Evolutionary conservation across 2,329 filamentous ascomycete genomes (phyloP).

Genomic region (Ophiostoma ulmi): DNA sequence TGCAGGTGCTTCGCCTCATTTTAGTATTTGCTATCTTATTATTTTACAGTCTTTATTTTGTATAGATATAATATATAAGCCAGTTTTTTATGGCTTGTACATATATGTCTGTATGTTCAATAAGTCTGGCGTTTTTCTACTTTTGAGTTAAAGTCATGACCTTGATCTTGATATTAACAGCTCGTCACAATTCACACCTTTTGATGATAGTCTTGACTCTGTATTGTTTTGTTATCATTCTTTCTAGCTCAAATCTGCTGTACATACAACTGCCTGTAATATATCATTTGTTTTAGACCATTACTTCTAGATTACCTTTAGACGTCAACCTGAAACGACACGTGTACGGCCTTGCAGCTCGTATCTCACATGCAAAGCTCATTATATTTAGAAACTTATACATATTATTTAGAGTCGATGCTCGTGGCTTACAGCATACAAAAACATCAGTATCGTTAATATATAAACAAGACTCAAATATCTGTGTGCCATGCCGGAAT

Average conservation of each 20-base stretch:
- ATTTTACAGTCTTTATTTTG: too few relatives aligned
- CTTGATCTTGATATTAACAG: neutral
- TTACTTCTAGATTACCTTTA: too few relatives aligned
- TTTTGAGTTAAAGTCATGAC: neutral
- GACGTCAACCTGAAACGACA: constrained; percentile 8
- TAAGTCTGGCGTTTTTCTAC: neutral
- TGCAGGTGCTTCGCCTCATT: constrained; percentile 8
- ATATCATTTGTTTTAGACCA: neutral
- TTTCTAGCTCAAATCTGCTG: too few relatives aligned
- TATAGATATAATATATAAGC: too few relatives aligned
- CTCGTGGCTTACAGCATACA: too few relatives aligned
- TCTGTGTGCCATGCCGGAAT: too few relatives aligned
- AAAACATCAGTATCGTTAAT: too few relatives aligned
- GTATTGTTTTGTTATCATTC: neutral
- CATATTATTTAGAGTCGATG: neutral
- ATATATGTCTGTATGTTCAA: neutral
- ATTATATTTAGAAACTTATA: neutral
- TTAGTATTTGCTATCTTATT: neutral
- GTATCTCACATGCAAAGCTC: constrained; percentile 8
- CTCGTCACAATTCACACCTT: neutral
- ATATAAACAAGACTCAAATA: too few relatives aligned
- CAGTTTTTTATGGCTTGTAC: neutral
- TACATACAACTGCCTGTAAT: neutral
- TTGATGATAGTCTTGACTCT: neutral
- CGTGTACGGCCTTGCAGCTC: constrained; percentile 8